These are phyloP conservation scores for Chamaenerion angustifolium DNA, from an alignment of 345 rosid species.

Conservation along the genomic window DNA sequence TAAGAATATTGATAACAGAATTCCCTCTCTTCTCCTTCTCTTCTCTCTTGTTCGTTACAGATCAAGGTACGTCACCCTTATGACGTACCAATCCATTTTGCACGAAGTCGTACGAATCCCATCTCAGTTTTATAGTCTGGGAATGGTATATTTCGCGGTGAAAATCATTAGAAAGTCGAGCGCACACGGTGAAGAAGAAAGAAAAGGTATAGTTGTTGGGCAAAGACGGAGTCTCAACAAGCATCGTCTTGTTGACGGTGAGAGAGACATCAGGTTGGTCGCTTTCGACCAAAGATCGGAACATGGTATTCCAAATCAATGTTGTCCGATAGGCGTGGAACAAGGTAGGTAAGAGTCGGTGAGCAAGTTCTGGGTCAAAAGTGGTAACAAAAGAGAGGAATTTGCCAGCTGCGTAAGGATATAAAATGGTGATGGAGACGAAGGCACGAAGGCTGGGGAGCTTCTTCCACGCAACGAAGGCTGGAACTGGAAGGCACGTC, in stretches of 20 bases:
- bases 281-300: slow-evolving; percentile 22
- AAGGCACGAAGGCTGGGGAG: too few relatives aligned
- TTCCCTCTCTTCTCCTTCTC: too few relatives aligned
- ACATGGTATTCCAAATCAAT: slow-evolving; percentile 43
- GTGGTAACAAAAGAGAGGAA: slow-evolving; percentile 19
- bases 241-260: slow-evolving; percentile 20
- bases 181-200: slow-evolving; percentile 30
- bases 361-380: slow-evolving; percentile 17
- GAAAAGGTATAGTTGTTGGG: slow-evolving; percentile 48
- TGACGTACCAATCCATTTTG: too few relatives aligned
- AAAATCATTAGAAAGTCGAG: slow-evolving; percentile 8
- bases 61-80: too few relatives aligned
- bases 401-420: slow-evolving; percentile 34
- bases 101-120: slow-evolving; percentile 37
- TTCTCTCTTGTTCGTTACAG: too few relatives aligned
- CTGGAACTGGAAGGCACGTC: too few relatives aligned
- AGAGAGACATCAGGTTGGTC: slow-evolving; percentile 15
- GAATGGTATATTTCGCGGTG: slow-evolving; percentile 17
- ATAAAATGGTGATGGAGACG: slow-evolving; percentile 25
- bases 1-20: too few relatives aligned
- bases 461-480: too few relatives aligned
- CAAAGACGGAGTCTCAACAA: slow-evolving; percentile 8
- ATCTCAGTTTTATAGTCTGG: slow-evolving; percentile 29
- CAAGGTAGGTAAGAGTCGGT: slow-evolving; percentile 20
- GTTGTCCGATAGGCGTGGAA: slow-evolving; percentile 18